A percentile compares a stretch with the other conserved stretches of the same genome.
Conservation (phyloP, 768 basidiomycete genomes). For the Trametes elegans region DNA sequence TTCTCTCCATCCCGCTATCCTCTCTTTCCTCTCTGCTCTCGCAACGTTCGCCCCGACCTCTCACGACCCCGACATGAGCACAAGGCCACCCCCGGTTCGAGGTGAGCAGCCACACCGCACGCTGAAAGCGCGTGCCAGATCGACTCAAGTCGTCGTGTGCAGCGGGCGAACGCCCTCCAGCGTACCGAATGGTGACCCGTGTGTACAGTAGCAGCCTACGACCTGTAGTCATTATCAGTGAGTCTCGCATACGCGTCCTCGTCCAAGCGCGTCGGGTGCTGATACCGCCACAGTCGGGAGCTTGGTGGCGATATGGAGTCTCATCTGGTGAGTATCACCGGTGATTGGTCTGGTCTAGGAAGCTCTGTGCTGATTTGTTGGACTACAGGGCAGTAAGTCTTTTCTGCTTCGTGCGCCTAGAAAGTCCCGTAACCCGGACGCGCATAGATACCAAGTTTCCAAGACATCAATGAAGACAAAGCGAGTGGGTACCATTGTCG, state of each 20-base stretch:
- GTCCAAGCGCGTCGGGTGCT: not conserved
- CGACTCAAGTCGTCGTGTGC: not conserved
- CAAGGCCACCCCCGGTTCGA: slow-evolving; percentile 12
- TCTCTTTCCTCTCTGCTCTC: slow-evolving; percentile 15
- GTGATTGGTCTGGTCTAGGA: no score
- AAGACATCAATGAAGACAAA: slow-evolving; percentile 46
- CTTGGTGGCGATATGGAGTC: slow-evolving; percentile 54
- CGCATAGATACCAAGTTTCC: slow-evolving; percentile 63
- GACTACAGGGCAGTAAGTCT: slow-evolving; percentile 13
- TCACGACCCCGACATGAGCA: slow-evolving; percentile 6
- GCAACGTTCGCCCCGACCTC: not conserved
- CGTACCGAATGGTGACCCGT: slow-evolving; percentile 58
- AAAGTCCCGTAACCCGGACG: not conserved
- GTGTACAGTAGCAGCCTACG: slow-evolving; percentile 58
- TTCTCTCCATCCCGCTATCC: slow-evolving; percentile 6
- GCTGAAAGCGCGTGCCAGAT: not conserved
- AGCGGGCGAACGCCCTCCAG: slow-evolving; percentile 37
- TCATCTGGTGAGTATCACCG: slow-evolving; percentile 54
- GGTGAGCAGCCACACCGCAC: slow-evolving; percentile 1
- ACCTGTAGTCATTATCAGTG: slow-evolving; percentile 51
- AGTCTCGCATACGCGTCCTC: not conserved
- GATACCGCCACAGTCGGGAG: slow-evolving; percentile 33
- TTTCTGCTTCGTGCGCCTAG: no score
- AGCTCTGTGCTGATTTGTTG: slow-evolving; percentile 29
- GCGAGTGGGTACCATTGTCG: slow-evolving; percentile 39